These are phyloP conservation scores for Daldinia bambusicola DNA, from an alignment of 495 filamentous ascomycete genomes.

Conservation along the genomic window DNA sequence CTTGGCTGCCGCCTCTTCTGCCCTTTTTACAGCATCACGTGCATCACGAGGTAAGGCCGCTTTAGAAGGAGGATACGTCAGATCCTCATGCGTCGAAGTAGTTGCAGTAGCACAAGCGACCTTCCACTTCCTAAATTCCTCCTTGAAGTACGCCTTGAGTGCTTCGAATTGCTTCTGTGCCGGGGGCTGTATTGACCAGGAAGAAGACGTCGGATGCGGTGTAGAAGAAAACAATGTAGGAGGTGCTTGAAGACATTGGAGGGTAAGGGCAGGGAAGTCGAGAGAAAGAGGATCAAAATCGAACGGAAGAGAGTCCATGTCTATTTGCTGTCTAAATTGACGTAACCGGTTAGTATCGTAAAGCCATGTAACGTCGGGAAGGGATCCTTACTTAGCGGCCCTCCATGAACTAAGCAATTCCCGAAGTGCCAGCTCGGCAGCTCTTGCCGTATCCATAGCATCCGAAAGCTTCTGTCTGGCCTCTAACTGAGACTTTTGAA, in stretches of 20 bases:
- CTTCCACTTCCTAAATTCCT: conserved; percentile 73
- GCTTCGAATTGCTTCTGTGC: conserved; percentile 75
- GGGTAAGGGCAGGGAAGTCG: conserved; percentile 81
- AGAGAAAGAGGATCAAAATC: conserved; percentile 84
- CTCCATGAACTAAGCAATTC: conserved; percentile 82
- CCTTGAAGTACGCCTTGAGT: conserved; percentile 70
- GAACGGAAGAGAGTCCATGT: conserved; percentile 67
- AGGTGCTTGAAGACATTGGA: conserved; percentile 81
- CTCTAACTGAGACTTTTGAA: conserved; percentile 68
- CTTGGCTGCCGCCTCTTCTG: conserved; percentile 55
- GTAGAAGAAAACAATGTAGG: conserved; percentile 77
- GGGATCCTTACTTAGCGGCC: conserved; percentile 75
- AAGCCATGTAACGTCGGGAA: neutral
- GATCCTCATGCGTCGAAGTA: conserved; percentile 53
- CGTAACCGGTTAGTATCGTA: conserved; percentile 27
- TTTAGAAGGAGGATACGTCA: conserved; percentile 52
- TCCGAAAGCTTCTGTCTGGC: conserved; percentile 66
- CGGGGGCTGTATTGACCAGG: conserved; percentile 80
- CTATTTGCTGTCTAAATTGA: conserved; percentile 56
- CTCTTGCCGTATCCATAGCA: conserved; percentile 75
- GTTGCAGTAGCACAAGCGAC: conserved; percentile 55
- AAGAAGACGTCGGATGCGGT: conserved; percentile 72
- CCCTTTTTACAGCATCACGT: conserved; percentile 54
- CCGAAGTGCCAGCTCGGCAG: conserved; percentile 83
- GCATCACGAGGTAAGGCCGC: conserved; percentile 50